Base-by-base conservation (phyloP, 2,329 filamentous ascomycete genomes). In the Mycogone perniciosa region DNA sequence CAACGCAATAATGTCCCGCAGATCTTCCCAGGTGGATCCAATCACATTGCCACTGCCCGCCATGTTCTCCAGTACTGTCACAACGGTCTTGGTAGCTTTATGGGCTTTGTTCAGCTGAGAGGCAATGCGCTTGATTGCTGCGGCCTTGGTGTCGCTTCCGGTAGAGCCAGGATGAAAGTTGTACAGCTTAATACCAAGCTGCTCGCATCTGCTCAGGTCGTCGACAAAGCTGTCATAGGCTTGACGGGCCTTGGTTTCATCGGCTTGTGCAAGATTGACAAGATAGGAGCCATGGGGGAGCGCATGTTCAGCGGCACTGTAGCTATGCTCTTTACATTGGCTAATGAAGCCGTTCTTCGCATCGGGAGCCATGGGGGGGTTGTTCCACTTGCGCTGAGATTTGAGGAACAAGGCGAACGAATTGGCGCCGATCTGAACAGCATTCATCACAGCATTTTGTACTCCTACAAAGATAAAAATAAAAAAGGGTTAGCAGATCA, bases 101-200 rank as follows among this genome's bases (percentile, higher is more conserved):
- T 97, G 89, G 0, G 91, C 86, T 52, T 79, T 80, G 65, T 96
- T 96, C 45, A 99, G 77, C 60, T 91, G 86, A 39, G 77, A 73
- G 2, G 93, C 90, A 45, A 99, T 88, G 37, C 93, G 82, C 10
- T 71, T 75, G 51, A 95, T 85, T 4, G 91, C 91, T 20, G 82
- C 84, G 1, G 76, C 72, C 34, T 85, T 81, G 4, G 79, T 75
- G 33, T 79, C 79, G 43, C 85, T 83, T 51, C 86, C 86, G 2
- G 86, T 86, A 51, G 85, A 91, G 20, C 93, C 93, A 0, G 93
- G 93, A 65, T 99, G 93, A 72, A 99, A 97, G 70, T 99, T 99
- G 75, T 97, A 99, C n/a, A 96, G 77, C 55, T 73, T 77, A 62
- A 99, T 96, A 1, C 90, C 89, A 0, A 99, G 80, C 42, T 79